phyloP scores from a whole-genome alignment of 140 eudicot species.

The Bidens hawaiensis region DNA sequence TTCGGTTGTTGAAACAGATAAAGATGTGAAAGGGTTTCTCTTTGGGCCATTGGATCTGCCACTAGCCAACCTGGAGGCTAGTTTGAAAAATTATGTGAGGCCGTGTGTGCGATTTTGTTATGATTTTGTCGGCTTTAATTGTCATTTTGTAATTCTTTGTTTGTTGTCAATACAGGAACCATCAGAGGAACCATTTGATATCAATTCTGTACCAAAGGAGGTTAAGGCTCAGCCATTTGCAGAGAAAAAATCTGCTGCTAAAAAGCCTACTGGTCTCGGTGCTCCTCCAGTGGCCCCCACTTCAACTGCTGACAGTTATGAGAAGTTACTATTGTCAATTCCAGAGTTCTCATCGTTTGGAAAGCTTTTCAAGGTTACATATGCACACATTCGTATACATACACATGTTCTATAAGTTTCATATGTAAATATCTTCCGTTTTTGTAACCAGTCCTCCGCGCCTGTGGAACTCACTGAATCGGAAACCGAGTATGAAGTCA shows the following conservation, averaged over 20 bases:
- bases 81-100: conserved; percentile 78
- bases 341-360: no score
- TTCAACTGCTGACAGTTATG: no score
- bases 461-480: conserved; percentile 98
- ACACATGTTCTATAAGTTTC: background rate
- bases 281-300: conserved; percentile 34
- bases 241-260: no score
- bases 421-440: background rate
- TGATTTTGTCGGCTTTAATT: background rate
- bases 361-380: conserved; percentile 67
- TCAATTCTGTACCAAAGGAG: no score
- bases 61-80: conserved; percentile 69
- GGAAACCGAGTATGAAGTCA: conserved; percentile 94
- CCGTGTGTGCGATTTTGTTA: background rate
- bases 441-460: conserved; percentile 67
- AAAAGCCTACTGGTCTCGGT: no score
- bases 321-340: no score
- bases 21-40: conserved; percentile 69
- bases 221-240: no score
- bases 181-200: conserved; percentile 15
- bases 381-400: background rate
- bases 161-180: no score
- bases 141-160: background rate
- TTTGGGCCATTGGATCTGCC: conserved; percentile 86
- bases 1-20: conserved; percentile 80